Conservation (phyloP, 192 early-diverging fungal species). For the Entophlyctis luteolus region DNA sequence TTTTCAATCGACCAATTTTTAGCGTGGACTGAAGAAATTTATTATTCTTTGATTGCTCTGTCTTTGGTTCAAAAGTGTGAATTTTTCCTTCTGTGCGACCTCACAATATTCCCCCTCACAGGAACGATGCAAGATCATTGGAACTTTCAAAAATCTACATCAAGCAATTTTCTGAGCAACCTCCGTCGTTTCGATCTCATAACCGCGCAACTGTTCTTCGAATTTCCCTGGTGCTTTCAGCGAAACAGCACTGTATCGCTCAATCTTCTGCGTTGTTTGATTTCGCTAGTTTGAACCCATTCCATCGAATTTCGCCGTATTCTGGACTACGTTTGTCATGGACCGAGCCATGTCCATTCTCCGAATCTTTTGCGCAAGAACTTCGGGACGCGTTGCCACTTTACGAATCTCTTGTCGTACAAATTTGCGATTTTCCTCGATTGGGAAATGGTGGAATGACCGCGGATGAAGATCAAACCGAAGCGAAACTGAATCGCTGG, state of each 20-base stretch:
- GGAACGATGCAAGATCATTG: not conserved
- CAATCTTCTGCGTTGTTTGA: not conserved
- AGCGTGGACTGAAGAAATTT: slow-evolving; percentile 3
- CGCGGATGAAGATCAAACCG: too few species aligned
- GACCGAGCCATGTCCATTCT: not conserved
- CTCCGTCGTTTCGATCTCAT: not conserved
- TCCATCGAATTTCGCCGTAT: not conserved
- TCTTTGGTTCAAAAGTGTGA: not conserved
- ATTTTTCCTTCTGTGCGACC: not conserved
- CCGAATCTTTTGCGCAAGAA: slow-evolving; percentile 19
- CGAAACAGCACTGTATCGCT: not conserved
- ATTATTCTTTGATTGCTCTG: not conserved
- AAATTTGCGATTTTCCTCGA: slow-evolving; percentile 37
- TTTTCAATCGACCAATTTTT: not conserved
- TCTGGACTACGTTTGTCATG: not conserved
- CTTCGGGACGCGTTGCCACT: slow-evolving; percentile 27
- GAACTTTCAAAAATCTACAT: not conserved
- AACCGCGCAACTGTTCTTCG: slow-evolving; percentile 14
- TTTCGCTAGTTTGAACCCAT: not conserved
- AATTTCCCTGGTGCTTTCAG: not conserved
- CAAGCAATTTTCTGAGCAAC: not conserved
- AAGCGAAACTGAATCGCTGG: too few species aligned
- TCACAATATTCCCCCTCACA: not conserved
- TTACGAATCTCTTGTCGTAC: slow-evolving; percentile 44
- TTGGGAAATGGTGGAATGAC: too few species aligned